phyloP scores from a whole-genome alignment of 2,329 filamentous ascomycete species.

The Colletotrichum sp. region DNA sequence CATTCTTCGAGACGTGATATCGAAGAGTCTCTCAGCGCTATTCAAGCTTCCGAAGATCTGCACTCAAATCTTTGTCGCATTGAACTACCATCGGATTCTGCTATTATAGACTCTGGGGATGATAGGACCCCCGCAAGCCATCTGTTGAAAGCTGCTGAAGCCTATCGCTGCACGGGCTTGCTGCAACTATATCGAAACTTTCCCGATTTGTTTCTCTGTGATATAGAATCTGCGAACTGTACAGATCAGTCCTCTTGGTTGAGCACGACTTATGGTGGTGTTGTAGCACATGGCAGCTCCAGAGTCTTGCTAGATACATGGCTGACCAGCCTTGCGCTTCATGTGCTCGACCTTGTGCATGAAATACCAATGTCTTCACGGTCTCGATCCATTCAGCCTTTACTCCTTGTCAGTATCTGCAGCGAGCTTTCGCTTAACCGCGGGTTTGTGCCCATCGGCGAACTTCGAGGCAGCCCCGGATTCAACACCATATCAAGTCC shows the following conservation, averaged over 20 bases:
- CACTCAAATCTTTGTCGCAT: constrained; percentile 12
- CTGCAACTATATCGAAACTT: constrained; percentile 37
- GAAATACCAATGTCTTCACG: constrained; percentile 47
- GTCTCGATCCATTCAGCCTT: constrained; percentile 48
- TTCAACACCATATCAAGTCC: constrained; percentile 20
- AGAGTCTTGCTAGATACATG: constrained; percentile 33
- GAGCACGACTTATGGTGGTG: neutral
- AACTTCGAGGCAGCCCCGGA: neutral
- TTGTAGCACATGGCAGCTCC: neutral
- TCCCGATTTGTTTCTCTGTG: constrained; percentile 40
- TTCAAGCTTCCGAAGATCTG: constrained; percentile 22
- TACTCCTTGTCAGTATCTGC: constrained; percentile 46
- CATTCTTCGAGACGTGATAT: constrained; percentile 29
- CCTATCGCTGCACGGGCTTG: constrained; percentile 30
- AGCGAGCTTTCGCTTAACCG: constrained; percentile 40
- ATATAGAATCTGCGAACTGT: constrained; percentile 13
- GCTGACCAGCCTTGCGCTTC: constrained; percentile 47
- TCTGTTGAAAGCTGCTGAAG: constrained; percentile 29
- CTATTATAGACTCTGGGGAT: constrained; percentile 26
- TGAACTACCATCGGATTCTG: neutral
- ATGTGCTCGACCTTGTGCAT: constrained; percentile 46
- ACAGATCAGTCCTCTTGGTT: neutral
- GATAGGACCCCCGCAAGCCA: constrained; percentile 28
- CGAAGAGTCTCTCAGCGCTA: constrained; percentile 26
- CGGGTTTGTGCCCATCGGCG: neutral